Base-by-base conservation (phyloP, 345 rosid species). In the Excoecaria cochinchinensis region DNA sequence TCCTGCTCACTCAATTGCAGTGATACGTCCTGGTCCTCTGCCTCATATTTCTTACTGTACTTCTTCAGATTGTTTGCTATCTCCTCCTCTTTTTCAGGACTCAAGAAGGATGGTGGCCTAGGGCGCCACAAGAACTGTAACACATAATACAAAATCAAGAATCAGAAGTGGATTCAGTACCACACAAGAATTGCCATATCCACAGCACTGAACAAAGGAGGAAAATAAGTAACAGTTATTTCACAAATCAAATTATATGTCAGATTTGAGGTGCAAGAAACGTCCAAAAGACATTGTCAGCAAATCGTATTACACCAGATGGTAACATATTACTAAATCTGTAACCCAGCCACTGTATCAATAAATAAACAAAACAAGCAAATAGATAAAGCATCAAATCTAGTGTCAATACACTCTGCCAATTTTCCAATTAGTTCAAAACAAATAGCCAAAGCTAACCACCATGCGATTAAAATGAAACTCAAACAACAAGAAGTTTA, bases 21-120 rank as follows among this genome's bases (percentile, higher is more conserved):
- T 0, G 99, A 89, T 50, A 93, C 98, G 42, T 95, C 98, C 78
- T 93, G 98, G 60, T 95, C 99, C 84, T 95, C 99, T 40, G 85
- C 83, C 82, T 95, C 99, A 0, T 93, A 95, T 88, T 90, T 95
- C 87, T 90, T 95, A 73, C 91, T 90, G 24, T 95, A 95, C 73
- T 87, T 91, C 89, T 87, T 95, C 87, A 95, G 76, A 79, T 91
- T 90, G 89, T 87, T 93, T 46, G 93, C 92, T 56, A 95, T 89
- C 85, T 95, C 97, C 78, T 93, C 96, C 84, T 95, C 99, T 72
- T 93, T 89, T 86, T 95, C 98, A 0, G 90, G 78, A 44, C 79
- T 86, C 84, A 95, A 83, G 80, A 91, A 85, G 31, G 92, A 89
- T 40, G 91, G 88, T 1, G 98, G 99, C 83, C 99, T 88, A 25